A percentile compares a stretch with the other conserved stretches of the same genome.
Evolutionary conservation across 306 rosid species (phyloP).

Genomic region (Crotalaria pallida): DNA sequence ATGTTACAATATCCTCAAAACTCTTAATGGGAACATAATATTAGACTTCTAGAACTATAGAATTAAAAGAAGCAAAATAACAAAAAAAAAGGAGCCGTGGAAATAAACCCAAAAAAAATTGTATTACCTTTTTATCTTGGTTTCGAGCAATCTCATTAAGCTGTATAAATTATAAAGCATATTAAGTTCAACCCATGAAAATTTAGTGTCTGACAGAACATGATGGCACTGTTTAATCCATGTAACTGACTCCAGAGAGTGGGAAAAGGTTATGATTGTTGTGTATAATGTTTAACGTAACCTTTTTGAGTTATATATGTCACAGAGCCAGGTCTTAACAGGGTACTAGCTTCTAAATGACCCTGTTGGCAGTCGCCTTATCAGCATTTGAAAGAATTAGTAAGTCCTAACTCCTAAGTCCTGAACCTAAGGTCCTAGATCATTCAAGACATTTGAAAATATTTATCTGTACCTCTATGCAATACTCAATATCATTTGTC

Average conservation of each 20-base stretch:
- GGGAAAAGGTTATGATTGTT: neutral
- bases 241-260: neutral
- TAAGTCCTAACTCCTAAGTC: neutral
- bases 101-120: neutral
- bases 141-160: constrained; percentile 48
- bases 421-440: constrained; percentile 6
- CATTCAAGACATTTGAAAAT: neutral
- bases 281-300: constrained; percentile 1
- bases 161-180: constrained; percentile 38
- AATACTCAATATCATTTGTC: constrained; percentile 48
- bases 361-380: neutral
- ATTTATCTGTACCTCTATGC: constrained; percentile 63
- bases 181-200: neutral
- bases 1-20: neutral
- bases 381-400: constrained; percentile 21
- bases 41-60: neutral
- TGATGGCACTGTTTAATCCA: neutral
- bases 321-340: too few relatives aligned
- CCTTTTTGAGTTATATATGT: neutral
- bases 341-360: constrained; percentile 14
- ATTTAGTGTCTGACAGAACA: neutral
- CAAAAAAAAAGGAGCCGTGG: neutral
- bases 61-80: constrained; percentile 1
- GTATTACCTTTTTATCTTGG: constrained; percentile 45
- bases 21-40: neutral